phyloP scores from a whole-genome alignment of 2,329 filamentous ascomycete species.

The Biscogniauxia sp. region DNA sequence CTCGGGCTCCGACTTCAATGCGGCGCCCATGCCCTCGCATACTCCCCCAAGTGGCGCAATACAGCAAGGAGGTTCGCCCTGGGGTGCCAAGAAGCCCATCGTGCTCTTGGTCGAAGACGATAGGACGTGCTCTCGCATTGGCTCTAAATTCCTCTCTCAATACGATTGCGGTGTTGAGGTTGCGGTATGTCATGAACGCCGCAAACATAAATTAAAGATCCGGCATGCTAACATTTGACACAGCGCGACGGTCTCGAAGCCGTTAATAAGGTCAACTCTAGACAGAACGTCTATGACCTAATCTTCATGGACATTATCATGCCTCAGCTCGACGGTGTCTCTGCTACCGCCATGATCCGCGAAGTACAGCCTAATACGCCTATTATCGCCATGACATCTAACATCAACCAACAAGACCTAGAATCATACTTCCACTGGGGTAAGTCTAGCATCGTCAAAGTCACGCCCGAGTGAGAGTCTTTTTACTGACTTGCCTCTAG shows the following conservation, averaged over 20 bases:
- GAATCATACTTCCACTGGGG: slow-evolving; percentile 96
- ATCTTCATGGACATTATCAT: slow-evolving; percentile 96
- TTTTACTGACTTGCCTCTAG: slow-evolving; percentile 44
- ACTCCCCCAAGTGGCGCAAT: slow-evolving; percentile 28
- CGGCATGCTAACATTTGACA: slow-evolving; percentile 20
- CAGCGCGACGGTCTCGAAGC: slow-evolving; percentile 87
- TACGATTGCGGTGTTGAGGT: slow-evolving; percentile 67
- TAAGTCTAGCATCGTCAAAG: slow-evolving; percentile 44
- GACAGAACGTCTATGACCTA: slow-evolving; percentile 55
- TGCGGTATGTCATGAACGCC: slow-evolving; percentile 49
- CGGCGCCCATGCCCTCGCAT: slow-evolving; percentile 35
- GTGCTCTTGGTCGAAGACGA: slow-evolving; percentile 90
- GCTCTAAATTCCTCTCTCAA: slow-evolving; percentile 63
- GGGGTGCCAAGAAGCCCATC: slow-evolving; percentile 65
- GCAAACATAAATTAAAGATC: slow-evolving; percentile 1
- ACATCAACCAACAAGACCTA: slow-evolving; percentile 94
- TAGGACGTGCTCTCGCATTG: slow-evolving; percentile 64
- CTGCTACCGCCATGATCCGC: slow-evolving; percentile 88
- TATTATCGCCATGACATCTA: slow-evolving; percentile 98
- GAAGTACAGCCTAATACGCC: slow-evolving; percentile 80
- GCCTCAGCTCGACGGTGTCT: slow-evolving; percentile 93
- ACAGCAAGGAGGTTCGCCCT: slow-evolving; percentile 44
- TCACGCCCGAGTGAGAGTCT: not conserved
- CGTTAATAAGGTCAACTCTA: slow-evolving; percentile 72
- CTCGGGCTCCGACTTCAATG: slow-evolving; percentile 39